These are phyloP conservation scores for Pseudoneurospora amorphoporcata DNA, from an alignment of 495 filamentous ascomycete species.

Conservation along the genomic window DNA sequence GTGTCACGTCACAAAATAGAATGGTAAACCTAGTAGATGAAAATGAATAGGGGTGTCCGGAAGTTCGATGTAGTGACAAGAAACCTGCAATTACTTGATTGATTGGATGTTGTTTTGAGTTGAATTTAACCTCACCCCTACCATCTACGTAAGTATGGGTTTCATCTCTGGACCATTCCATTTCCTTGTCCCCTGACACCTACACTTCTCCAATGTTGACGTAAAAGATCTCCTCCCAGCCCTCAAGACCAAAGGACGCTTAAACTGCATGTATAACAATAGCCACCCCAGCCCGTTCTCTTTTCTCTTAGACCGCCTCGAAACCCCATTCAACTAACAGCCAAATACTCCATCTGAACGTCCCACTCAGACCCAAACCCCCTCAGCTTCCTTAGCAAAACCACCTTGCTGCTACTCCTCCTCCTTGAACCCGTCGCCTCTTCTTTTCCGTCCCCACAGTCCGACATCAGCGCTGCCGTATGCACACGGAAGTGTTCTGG, in stretches of 20 bases:
- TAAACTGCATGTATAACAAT: neutral
- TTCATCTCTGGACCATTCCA: too few species aligned
- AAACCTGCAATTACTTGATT: too few species aligned
- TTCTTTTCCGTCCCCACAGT: neutral
- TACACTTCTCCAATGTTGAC: too few species aligned
- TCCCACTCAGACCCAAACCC: slow-evolving; percentile 20
- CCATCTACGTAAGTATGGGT: too few species aligned
- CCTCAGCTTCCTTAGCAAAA: slow-evolving; percentile 20
- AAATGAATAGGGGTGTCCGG: neutral
- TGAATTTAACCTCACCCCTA: too few species aligned
- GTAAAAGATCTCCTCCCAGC: too few species aligned
- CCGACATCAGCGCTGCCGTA: slow-evolving; percentile 12
- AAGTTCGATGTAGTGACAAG: too few species aligned
- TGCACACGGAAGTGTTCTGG: slow-evolving; percentile 21
- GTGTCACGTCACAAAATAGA: neutral
- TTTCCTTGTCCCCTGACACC: too few species aligned
- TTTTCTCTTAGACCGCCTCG: neutral
- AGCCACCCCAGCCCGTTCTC: neutral
- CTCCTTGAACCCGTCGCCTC: slow-evolving; percentile 10
- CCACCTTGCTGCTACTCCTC: slow-evolving; percentile 23
- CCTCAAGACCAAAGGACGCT: neutral
- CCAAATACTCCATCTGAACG: slow-evolving; percentile 19
- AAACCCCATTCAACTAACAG: slow-evolving; percentile 3
- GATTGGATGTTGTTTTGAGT: too few species aligned
- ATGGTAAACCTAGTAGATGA: neutral